These are phyloP conservation scores for Aspergillus aculeatinus DNA, from an alignment of 2,329 filamentous ascomycete genomes.

Conservation along the genomic window DNA sequence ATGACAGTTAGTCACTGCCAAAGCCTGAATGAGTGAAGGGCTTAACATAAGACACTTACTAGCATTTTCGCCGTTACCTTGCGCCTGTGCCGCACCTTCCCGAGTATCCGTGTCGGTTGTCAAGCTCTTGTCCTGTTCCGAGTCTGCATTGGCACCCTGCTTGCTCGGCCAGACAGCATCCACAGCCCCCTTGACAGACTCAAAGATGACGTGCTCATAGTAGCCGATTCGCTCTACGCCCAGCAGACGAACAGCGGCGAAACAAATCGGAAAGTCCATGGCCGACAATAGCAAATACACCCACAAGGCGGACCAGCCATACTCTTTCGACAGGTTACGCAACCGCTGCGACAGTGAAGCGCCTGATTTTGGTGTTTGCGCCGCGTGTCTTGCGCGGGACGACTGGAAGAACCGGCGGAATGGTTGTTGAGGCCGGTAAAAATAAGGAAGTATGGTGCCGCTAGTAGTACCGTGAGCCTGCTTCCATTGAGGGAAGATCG, in stretches of 20 bases:
- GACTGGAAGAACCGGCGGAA: constrained; percentile 29
- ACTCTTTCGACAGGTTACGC: constrained; percentile 83
- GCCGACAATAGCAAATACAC: constrained; percentile 82
- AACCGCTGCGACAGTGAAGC: constrained; percentile 67
- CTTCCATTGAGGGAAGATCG: neutral
- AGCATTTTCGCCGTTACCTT: constrained; percentile 62
- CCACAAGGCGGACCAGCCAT: constrained; percentile 90
- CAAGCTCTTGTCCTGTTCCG: constrained; percentile 51
- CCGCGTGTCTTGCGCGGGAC: constrained; percentile 20
- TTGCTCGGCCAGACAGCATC: constrained; percentile 40
- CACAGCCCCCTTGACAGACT: constrained; percentile 35
- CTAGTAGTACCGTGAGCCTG: neutral
- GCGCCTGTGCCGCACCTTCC: constrained; percentile 37
- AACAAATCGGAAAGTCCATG: constrained; percentile 93
- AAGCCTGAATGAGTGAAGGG: neutral
- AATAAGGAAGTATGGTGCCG: neutral
- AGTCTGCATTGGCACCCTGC: constrained; percentile 17
- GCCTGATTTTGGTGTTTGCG: constrained; percentile 26
- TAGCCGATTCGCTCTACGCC: constrained; percentile 81
- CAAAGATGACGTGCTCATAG: constrained; percentile 47
- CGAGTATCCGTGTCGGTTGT: constrained; percentile 38
- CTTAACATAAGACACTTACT: constrained; percentile 59
- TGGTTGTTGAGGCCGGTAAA: neutral
- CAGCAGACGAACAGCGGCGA: constrained; percentile 76
- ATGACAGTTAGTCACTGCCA: constrained; percentile 1